Percentiles rank a stretch among this genome's conserved stretches.
Conservation (phyloP, 495 filamentous ascomycete species). For the Massariosphaeria phaeospora region DNA sequence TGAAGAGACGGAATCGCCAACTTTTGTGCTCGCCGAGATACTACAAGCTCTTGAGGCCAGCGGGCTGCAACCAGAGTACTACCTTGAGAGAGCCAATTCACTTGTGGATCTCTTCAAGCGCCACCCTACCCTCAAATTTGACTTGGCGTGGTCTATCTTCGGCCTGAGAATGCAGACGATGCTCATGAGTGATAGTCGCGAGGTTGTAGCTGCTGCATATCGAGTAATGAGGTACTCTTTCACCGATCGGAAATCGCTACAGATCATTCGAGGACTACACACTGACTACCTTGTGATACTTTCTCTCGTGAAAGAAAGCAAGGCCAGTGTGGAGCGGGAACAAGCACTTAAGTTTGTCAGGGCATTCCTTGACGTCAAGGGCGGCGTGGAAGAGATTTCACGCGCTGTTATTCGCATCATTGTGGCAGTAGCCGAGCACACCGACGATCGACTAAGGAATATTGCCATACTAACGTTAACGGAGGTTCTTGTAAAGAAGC, state of each 20-base stretch:
- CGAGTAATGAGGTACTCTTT: slow-evolving; percentile 90
- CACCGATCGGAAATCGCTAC: slow-evolving; percentile 81
- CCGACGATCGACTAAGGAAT: slow-evolving; percentile 77
- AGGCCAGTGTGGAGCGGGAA: slow-evolving; percentile 91
- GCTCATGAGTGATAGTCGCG: slow-evolving; percentile 89
- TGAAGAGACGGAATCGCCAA: slow-evolving; percentile 66
- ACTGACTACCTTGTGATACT: slow-evolving; percentile 89
- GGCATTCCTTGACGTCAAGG: slow-evolving; percentile 92
- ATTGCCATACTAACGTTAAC: slow-evolving; percentile 90
- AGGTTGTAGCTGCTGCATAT: slow-evolving; percentile 92
- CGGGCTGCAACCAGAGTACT: slow-evolving; percentile 87
- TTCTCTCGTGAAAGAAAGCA: slow-evolving; percentile 90
- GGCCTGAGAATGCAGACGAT: slow-evolving; percentile 88
- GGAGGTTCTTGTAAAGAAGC: slow-evolving; percentile 83
- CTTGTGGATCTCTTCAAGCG: slow-evolving; percentile 89
- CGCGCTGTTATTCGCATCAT: slow-evolving; percentile 80
- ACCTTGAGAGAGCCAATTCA: slow-evolving; percentile 84
- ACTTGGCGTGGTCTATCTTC: slow-evolving; percentile 91
- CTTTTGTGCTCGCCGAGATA: slow-evolving; percentile 80
- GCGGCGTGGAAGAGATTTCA: slow-evolving; percentile 82
- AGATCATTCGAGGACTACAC: slow-evolving; percentile 77
- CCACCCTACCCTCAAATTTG: slow-evolving; percentile 89
- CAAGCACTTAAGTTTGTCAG: slow-evolving; percentile 95
- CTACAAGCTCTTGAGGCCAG: slow-evolving; percentile 81
- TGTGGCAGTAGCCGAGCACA: slow-evolving; percentile 82